phyloP scores from a whole-genome alignment of 495 filamentous ascomycete species.

The Trichoderma reesei region DNA sequence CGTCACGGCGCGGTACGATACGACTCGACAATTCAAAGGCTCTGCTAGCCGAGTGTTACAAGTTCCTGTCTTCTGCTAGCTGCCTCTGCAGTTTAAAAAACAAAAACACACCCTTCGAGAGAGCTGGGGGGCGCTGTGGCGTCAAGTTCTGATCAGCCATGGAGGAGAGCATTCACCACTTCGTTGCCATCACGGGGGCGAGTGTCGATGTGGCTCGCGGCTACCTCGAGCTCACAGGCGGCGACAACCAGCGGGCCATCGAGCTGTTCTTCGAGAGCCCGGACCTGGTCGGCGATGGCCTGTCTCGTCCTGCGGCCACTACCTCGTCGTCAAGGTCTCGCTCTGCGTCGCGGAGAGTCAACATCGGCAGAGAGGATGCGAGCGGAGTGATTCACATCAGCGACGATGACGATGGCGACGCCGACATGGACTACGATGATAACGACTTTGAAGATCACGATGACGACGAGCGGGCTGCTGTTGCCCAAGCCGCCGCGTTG shows the following conservation, averaged over 20 bases:
- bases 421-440: constrained; percentile 28
- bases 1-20: neutral
- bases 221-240: constrained; percentile 74
- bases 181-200: constrained; percentile 59
- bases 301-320: neutral
- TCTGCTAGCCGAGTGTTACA: neutral
- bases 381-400: constrained; percentile 61
- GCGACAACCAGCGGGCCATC: constrained; percentile 74
- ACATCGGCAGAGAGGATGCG: constrained; percentile 38
- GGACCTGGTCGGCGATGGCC: constrained; percentile 36
- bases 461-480: constrained; percentile 32
- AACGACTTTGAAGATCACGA: constrained; percentile 49
- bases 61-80: neutral
- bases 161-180: constrained; percentile 54
- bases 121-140: neutral
- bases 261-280: constrained; percentile 81
- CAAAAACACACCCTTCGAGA: neutral
- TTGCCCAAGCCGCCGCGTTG: constrained; percentile 23
- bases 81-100: neutral
- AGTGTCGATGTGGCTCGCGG: constrained; percentile 54
- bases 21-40: neutral
- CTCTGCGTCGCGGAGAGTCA: constrained; percentile 17
- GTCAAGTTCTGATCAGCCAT: constrained; percentile 38
- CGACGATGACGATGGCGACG: constrained; percentile 51
- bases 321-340: constrained; percentile 24